These are phyloP conservation scores for Leptographium flavum DNA, from an alignment of 2,329 filamentous ascomycete species.

Conservation along the genomic window DNA sequence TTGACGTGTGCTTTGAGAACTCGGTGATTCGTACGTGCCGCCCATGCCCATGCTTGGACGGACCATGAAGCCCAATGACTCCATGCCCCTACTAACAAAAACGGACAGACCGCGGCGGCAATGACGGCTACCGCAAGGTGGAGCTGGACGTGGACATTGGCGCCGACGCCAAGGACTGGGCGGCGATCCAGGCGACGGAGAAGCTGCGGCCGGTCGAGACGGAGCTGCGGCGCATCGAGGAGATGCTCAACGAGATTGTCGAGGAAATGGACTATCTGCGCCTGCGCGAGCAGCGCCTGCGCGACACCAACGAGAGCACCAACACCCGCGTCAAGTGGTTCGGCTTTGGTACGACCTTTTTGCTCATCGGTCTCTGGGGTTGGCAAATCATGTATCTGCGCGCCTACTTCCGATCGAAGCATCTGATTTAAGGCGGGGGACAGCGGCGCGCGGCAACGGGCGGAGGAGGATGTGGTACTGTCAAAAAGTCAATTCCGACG, in stretches of 20 bases:
- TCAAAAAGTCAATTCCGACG: no score
- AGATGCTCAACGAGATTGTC: constrained; percentile 79
- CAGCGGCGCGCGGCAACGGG: background rate
- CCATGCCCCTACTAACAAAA: background rate
- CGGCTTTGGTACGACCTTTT: constrained; percentile 81
- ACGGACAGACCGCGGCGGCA: constrained; percentile 15
- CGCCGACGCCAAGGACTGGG: constrained; percentile 96
- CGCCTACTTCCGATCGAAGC: constrained; percentile 84
- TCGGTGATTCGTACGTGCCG: constrained; percentile 34
- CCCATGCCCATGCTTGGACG: no score
- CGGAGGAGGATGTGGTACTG: no score
- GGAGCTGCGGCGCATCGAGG: constrained; percentile 83
- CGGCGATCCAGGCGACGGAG: constrained; percentile 85
- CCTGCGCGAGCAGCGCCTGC: constrained; percentile 76
- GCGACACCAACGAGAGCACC: constrained; percentile 98
- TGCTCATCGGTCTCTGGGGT: constrained; percentile 74
- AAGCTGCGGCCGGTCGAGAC: constrained; percentile 96
- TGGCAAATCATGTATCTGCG: constrained; percentile 98
- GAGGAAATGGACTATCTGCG: constrained; percentile 94
- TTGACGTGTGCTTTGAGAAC: constrained; percentile 96
- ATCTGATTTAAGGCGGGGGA: constrained; percentile 39
- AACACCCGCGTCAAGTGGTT: constrained; percentile 99
- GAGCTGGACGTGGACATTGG: constrained; percentile 95
- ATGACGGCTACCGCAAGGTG: constrained; percentile 50
- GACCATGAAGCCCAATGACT: background rate